Evolutionary conservation across 345 rosid genomes (phyloP).

Genomic region (Euphorbia tirucalli): DNA sequence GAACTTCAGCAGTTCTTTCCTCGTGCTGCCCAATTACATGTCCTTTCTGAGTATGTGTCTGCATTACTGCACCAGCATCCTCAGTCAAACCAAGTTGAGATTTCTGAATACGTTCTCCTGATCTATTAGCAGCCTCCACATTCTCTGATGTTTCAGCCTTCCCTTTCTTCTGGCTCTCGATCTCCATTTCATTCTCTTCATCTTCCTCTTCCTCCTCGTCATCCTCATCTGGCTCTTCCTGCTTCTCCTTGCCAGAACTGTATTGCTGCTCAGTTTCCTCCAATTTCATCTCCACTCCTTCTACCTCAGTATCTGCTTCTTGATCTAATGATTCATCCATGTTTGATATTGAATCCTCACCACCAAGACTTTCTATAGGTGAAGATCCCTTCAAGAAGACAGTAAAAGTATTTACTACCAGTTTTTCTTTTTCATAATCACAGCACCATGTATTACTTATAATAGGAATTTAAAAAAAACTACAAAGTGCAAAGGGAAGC

Average conservation of each 20-base stretch:
- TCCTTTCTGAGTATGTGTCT: slow-evolving; percentile 33
- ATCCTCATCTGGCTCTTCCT: slow-evolving; percentile 32
- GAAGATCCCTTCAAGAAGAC: slow-evolving; percentile 54
- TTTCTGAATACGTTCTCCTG: slow-evolving; percentile 38
- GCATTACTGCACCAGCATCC: slow-evolving; percentile 32
- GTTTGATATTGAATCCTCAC: slow-evolving; percentile 67
- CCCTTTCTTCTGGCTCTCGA: slow-evolving; percentile 39
- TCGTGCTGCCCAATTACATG: slow-evolving; percentile 32
- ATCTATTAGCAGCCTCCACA: slow-evolving; percentile 35
- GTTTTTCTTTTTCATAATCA: background rate
- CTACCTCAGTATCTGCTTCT: slow-evolving; percentile 58
- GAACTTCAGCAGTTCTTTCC: slow-evolving; percentile 42
- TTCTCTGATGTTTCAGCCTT: slow-evolving; percentile 38
- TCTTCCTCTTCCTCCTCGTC: slow-evolving; percentile 38
- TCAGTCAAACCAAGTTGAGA: slow-evolving; percentile 38
- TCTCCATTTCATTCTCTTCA: slow-evolving; percentile 44
- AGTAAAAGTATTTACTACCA: background rate
- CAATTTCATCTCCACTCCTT: slow-evolving; percentile 46
- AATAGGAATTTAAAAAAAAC: background rate
- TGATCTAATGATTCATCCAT: slow-evolving; percentile 59
- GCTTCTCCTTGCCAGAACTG: slow-evolving; percentile 38
- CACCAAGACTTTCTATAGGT: slow-evolving; percentile 56
- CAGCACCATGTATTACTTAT: background rate
- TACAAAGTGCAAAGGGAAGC: background rate
- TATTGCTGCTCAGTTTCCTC: slow-evolving; percentile 43